Percentiles rank a stretch among this genome's conserved stretches.
These are phyloP conservation scores for Phytophthora lateralis DNA, from an alignment of 352 stramenopile species.

Conservation along the genomic window DNA sequence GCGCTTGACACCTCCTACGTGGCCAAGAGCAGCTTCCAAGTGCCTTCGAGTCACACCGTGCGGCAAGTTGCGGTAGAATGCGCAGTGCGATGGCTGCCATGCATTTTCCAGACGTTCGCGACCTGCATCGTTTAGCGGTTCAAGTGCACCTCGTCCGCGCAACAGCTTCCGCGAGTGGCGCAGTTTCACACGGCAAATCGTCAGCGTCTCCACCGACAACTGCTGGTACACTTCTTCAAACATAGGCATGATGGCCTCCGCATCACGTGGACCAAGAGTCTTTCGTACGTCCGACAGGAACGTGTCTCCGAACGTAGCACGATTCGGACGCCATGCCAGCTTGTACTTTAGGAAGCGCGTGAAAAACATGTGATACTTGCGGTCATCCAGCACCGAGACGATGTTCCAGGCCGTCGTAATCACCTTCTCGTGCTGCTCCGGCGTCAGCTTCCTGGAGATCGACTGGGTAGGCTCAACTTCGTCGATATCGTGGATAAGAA, in stretches of 20 bases:
- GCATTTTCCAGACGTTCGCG: slow-evolving; percentile 37
- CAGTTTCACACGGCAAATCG: slow-evolving; percentile 82
- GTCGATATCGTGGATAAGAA: slow-evolving; percentile 86
- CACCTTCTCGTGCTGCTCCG: slow-evolving; percentile 75
- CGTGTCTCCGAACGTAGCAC: slow-evolving; percentile 75
- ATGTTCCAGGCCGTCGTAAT: slow-evolving; percentile 88
- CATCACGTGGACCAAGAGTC: slow-evolving; percentile 59
- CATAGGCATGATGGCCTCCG: slow-evolving; percentile 76
- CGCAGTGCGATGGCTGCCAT: slow-evolving; percentile 62
- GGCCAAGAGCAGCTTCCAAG: slow-evolving; percentile 61
- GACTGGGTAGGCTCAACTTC: slow-evolving; percentile 66
- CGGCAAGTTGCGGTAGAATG: slow-evolving; percentile 86
- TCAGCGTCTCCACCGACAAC: slow-evolving; percentile 85
- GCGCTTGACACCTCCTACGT: slow-evolving; percentile 71
- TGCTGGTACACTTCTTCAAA: slow-evolving; percentile 81
- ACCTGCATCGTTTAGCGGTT: slow-evolving; percentile 50
- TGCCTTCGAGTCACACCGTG: slow-evolving; percentile 69
- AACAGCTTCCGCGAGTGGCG: slow-evolving; percentile 74
- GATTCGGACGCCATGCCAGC: slow-evolving; percentile 82
- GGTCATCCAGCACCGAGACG: slow-evolving; percentile 81
- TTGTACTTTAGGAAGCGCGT: slow-evolving; percentile 89
- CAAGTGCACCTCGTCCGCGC: slow-evolving; percentile 51
- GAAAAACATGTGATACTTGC: slow-evolving; percentile 89
- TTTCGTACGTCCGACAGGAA: slow-evolving; percentile 80
- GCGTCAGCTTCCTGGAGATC: slow-evolving; percentile 60